phyloP scores from a whole-genome alignment of 2,329 filamentous ascomycete species.

The Penicillium sp. region DNA sequence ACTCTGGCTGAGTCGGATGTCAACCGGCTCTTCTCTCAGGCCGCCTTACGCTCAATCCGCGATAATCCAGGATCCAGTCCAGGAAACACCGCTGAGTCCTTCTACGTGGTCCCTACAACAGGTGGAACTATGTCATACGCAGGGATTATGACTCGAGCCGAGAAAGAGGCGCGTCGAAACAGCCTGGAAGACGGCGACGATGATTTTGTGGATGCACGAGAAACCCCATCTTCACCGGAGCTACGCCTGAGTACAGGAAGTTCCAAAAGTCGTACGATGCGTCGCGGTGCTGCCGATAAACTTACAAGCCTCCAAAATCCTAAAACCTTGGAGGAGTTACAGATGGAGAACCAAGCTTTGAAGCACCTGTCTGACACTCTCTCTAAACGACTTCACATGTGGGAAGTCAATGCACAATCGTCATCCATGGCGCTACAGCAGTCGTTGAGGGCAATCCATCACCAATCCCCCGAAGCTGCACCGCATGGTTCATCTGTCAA shows the following conservation, averaged over 20 bases:
- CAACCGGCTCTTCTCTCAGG: conserved; percentile 78
- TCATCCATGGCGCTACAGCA: conserved; percentile 84
- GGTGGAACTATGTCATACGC: conserved; percentile 93
- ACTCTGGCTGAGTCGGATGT: conserved; percentile 68
- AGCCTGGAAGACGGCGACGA: conserved; percentile 70
- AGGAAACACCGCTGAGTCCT: conserved; percentile 66
- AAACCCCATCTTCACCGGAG: conserved; percentile 58
- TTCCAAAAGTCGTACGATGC: conserved; percentile 31
- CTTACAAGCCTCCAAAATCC: conserved; percentile 37
- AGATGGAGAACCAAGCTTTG: conserved; percentile 82
- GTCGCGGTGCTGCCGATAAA: conserved; percentile 23
- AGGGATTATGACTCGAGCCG: conserved; percentile 68
- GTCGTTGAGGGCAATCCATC: conserved; percentile 61
- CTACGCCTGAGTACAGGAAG: conserved; percentile 47
- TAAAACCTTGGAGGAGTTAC: conserved; percentile 83
- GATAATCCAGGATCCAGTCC: conserved; percentile 61
- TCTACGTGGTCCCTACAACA: conserved; percentile 91
- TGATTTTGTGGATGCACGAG: conserved; percentile 85
- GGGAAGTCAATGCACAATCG: conserved; percentile 88
- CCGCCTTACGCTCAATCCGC: conserved; percentile 75
- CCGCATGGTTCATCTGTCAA: conserved; percentile 32
- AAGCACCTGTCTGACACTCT: conserved; percentile 84
- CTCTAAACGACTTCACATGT: conserved; percentile 83
- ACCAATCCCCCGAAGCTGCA: conserved; percentile 34
- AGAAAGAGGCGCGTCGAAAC: conserved; percentile 44